Evolutionary conservation across 164 flowering plant species (phyloP), one percentile per base, ranked within the genome.

Genomic region (Stephania yunnanensis): DNA sequence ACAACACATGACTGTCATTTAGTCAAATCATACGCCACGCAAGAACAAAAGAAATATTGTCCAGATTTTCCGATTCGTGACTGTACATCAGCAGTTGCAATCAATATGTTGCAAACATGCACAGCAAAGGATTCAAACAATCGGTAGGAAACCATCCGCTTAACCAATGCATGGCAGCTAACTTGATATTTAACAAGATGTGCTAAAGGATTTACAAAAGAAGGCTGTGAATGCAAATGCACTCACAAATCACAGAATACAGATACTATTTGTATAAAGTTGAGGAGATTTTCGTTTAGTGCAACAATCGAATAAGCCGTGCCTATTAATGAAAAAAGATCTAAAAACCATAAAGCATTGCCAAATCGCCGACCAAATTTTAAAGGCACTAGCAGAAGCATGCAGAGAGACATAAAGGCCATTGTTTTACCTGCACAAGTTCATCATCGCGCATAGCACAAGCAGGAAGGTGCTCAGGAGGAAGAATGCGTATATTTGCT

Each of bases 381-480:
- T 61, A 61, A 61, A 61, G 6, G 7, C 19, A 61, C 19, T 6
- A 17, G 2, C n/a, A 69, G 17, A 44, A 44, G 48, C 25, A 9
- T 68, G 13, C 13, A 61, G 50, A 46, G 70, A 70, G 15, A 70
- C 53, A 46, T 8, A 19, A 19, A 71, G 64, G 22, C 52, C 67
- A 71, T 61, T 42, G 77, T 5, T 64, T 68, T 82, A 91, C 94
- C 88, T 89, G 97, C 66, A 90, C 90, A 75, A 90, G 76, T 78
- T 90, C 94, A 81, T 92, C 97, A 13, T 84, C 83, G 79, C 68
- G 70, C 88, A 87, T 78, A 50, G 91, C 97, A 84, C 91, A 88
- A 25, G 85, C 64, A 46, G 94, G 91, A 75, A 88, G 87, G 78
- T 86, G 86, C 31, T 89, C 90, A 19, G 85, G 75, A 46, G 89